Conservation (phyloP, 306 rosid genomes). For the Cucurbita moschata region DNA sequence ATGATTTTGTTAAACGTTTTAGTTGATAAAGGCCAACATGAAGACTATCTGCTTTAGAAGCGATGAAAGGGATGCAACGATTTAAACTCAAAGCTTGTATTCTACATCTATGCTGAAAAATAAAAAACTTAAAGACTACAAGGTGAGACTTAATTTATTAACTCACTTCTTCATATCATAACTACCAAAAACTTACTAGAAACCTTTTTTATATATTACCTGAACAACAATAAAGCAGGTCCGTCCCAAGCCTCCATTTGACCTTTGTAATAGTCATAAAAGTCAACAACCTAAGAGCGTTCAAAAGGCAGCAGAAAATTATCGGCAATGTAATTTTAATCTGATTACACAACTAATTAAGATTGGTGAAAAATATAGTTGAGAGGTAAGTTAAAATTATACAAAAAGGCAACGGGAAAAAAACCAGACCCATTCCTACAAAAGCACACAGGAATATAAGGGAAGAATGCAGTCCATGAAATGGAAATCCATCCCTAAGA, state of each 20-base stretch:
- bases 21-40: not conserved
- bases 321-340: not conserved
- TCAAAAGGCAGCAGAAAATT: not conserved
- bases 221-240: constrained; percentile 94
- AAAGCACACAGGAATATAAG: not conserved
- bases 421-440: not conserved
- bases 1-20: not conserved
- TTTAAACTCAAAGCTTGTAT: not conserved
- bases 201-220: constrained; percentile 27
- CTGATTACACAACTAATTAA: not conserved
- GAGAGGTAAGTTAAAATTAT: not conserved
- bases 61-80: not conserved
- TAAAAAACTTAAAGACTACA: not conserved
- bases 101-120: not conserved
- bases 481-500: not conserved
- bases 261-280: constrained; percentile 98
- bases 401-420: not conserved
- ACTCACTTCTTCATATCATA: not conserved
- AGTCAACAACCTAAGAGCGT: constrained; percentile 54
- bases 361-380: not conserved
- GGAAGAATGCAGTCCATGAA: not conserved
- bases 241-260: constrained; percentile 99
- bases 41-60: not conserved
- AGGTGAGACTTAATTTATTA: not conserved
- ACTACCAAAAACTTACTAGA: not conserved